Percentiles rank a stretch among this genome's conserved stretches.
Evolutionary conservation across 495 filamentous ascomycete species (phyloP).

Genomic region (Penicillium nucicola): DNA sequence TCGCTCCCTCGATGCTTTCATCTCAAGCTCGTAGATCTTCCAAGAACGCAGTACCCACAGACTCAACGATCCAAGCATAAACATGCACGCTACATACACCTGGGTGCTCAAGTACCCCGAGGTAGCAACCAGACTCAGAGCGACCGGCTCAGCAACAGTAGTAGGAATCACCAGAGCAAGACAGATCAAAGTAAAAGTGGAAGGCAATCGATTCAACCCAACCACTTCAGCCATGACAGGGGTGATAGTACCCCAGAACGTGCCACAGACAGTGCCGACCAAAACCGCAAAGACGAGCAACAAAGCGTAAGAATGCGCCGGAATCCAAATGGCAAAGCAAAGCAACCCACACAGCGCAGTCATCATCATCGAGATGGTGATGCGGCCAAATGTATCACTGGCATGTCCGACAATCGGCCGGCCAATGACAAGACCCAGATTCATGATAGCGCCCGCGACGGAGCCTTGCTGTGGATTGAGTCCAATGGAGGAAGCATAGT

Average conservation of each 20-base stretch:
- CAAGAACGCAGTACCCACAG: slow-evolving; percentile 47
- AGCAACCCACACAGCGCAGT: slow-evolving; percentile 59
- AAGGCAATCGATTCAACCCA: slow-evolving; percentile 58
- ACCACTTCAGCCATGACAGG: slow-evolving; percentile 70
- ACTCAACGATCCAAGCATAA: slow-evolving; percentile 50
- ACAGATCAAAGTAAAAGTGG: slow-evolving; percentile 62
- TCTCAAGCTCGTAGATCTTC: slow-evolving; percentile 17
- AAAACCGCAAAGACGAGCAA: slow-evolving; percentile 65
- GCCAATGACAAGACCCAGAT: slow-evolving; percentile 61
- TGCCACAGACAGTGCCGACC: slow-evolving; percentile 62
- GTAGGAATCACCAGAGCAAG: slow-evolving; percentile 60
- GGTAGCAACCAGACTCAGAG: slow-evolving; percentile 53
- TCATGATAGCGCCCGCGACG: slow-evolving; percentile 64
- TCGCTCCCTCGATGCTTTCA: slow-evolving; percentile 9
- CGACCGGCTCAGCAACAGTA: slow-evolving; percentile 68
- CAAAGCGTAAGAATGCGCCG: slow-evolving; percentile 55
- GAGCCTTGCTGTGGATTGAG: slow-evolving; percentile 61
- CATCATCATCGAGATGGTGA: slow-evolving; percentile 62
- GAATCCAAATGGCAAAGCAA: slow-evolving; percentile 68
- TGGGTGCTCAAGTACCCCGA: slow-evolving; percentile 58
- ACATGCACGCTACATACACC: slow-evolving; percentile 59
- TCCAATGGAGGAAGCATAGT: slow-evolving; percentile 64
- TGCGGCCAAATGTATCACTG: slow-evolving; percentile 62
- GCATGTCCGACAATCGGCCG: slow-evolving; percentile 65
- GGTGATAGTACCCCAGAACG: slow-evolving; percentile 65